phyloP scores from a whole-genome alignment of 2,329 filamentous ascomycete genomes.

The Fusarium oligoseptatum region DNA sequence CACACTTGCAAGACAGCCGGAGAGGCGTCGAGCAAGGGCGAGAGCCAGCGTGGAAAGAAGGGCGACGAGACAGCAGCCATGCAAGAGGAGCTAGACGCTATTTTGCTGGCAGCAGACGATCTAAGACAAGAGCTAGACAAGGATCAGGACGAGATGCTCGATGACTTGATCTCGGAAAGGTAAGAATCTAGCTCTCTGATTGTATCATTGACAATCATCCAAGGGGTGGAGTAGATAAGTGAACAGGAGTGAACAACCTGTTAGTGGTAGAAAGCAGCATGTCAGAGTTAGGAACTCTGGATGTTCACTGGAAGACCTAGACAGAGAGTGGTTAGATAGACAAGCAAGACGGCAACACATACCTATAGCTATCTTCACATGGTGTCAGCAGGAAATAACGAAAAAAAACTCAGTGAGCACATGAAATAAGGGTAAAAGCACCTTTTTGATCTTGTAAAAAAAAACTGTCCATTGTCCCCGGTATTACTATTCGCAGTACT shows the following conservation, averaged over 20 bases:
- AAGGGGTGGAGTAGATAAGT: neutral
- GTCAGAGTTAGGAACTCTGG: neutral
- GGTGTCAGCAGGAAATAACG: slow-evolving; percentile 48
- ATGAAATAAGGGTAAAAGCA: slow-evolving; percentile 49
- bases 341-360: slow-evolving; percentile 32
- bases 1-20: neutral
- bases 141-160: slow-evolving; percentile 19
- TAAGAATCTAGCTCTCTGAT: neutral
- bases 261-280: neutral
- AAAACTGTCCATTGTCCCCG: slow-evolving; percentile 30
- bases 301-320: slow-evolving; percentile 5
- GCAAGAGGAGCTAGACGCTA: slow-evolving; percentile 8
- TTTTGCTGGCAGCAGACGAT: slow-evolving; percentile 19
- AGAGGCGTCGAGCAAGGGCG: neutral
- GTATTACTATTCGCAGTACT: slow-evolving; percentile 47
- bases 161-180: neutral
- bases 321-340: slow-evolving; percentile 23
- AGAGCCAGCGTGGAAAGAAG: neutral
- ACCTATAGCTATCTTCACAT: slow-evolving; percentile 41
- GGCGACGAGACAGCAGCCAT: neutral
- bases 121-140: slow-evolving; percentile 7
- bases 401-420: slow-evolving; percentile 37
- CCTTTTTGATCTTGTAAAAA: slow-evolving; percentile 44
- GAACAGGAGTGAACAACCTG: neutral
- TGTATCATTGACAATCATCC: neutral